Percentiles rank a stretch among this genome's conserved stretches.
These are phyloP conservation scores for Litsea cubeba DNA, from an alignment of 164 flowering plant genomes.

Conservation along the genomic window DNA sequence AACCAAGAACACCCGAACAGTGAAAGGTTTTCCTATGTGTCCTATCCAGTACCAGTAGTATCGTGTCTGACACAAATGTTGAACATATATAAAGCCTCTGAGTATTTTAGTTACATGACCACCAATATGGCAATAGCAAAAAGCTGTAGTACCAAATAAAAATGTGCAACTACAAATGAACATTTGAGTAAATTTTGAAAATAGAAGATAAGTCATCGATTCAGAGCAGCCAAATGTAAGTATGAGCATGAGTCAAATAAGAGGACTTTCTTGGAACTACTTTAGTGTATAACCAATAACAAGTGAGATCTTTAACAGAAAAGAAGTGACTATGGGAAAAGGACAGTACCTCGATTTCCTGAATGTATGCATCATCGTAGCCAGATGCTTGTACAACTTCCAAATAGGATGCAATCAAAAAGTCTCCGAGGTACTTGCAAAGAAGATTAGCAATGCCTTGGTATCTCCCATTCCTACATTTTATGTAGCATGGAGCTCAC, in stretches of 20 bases:
- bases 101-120: no score
- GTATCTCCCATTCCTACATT: conserved; percentile 65
- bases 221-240: background rate
- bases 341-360: conserved; percentile 75
- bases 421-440: conserved; percentile 89
- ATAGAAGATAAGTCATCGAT: background rate
- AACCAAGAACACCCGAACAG: no score
- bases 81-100: no score
- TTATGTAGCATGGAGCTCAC: conserved; percentile 1
- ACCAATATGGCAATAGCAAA: no score
- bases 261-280: background rate
- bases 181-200: background rate
- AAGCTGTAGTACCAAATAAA: background rate
- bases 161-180: background rate
- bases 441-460: conserved; percentile 49
- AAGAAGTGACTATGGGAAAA: background rate
- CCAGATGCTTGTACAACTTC: conserved; percentile 71
- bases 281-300: no score
- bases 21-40: no score
- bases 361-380: conserved; percentile 51
- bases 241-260: background rate
- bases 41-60: no score
- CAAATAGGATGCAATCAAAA: conserved; percentile 78
- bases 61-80: no score
- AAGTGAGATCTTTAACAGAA: background rate